Evolutionary conservation across 305 asterid species (phyloP).

Genomic region (Salvia sclarea): DNA sequence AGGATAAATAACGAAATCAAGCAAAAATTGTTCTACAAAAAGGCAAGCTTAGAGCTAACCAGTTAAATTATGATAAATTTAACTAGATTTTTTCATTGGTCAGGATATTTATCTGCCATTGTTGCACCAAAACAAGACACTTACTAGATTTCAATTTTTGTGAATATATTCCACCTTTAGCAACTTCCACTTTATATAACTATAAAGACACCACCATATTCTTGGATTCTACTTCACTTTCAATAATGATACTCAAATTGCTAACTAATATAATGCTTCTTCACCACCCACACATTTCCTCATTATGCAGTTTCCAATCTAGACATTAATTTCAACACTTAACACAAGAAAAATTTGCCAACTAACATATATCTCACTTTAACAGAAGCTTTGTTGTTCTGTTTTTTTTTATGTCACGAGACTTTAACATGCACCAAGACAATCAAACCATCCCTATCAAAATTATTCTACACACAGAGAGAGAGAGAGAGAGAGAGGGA

Average conservation of each 20-base stretch:
- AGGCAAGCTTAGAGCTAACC: too few relatives aligned
- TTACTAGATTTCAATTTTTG: neutral
- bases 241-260: neutral
- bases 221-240: neutral
- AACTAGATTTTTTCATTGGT: too few relatives aligned
- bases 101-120: too few relatives aligned
- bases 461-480: conserved; percentile 20
- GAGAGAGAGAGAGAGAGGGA: neutral
- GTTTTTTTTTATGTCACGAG: neutral
- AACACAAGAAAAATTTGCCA: neutral
- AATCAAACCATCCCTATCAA: conserved; percentile 17
- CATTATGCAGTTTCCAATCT: neutral
- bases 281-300: neutral
- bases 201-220: neutral
- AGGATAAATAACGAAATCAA: too few relatives aligned
- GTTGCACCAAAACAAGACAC: neutral
- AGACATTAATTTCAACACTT: neutral
- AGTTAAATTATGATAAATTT: too few relatives aligned
- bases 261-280: neutral
- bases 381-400: neutral
- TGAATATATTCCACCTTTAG: neutral
- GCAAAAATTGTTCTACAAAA: too few relatives aligned
- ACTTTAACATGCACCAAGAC: neutral
- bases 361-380: conserved; percentile 1
- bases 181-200: neutral